Base-by-base conservation (phyloP, 2,329 filamentous ascomycete species). In the Colletotrichum tamarilloi region DNA sequence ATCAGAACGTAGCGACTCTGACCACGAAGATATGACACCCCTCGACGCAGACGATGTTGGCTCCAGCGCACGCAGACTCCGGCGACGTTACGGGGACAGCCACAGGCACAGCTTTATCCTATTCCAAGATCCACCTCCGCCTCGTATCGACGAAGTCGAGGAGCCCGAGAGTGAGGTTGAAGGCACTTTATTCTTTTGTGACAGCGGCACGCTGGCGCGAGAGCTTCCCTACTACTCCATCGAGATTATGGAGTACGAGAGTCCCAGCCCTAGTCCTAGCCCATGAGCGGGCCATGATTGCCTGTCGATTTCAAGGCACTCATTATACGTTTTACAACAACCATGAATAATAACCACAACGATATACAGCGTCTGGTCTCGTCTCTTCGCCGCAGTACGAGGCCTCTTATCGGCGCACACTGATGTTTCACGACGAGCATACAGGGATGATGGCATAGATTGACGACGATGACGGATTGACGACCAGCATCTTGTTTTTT, bases 71-170 rank as follows among this genome's bases (percentile, higher is more conserved):
- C 84, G 86, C 24, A 84, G 86, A 32, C 80, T 88, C 72, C 83
- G 84, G 66, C 84, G 87, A 74, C 83, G 85, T 52, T 77, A 87
- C 65, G 82, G 81, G n/a, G 80, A 84, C 59, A 84, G 87, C 38
- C 84, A 85, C 56, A 84, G 87, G 46, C 84, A 85, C 53, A 85
- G 86, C 57, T 84, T 83, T 73, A 65, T 73, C 35, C 58, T 85
- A 30, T 87, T 88, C 74, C 82, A 85, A 24, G 87, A 89, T 71
- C 86, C 87, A 38, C 85, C 85, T 12, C 83, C 84, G 62, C 85
- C 85, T 12, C 83, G 85, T 49, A 89, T 89, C 70, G 86, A 88
- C 49, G 87, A 89, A 79, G 81, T 87, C 1, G 87, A 89, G 19
- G 87, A 89, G 78, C 87, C 87, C 12, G 83, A 85, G 69, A 87